Base-by-base conservation (phyloP, 1,284 basidiomycete genomes). In the Heterobasidion parviporum region DNA sequence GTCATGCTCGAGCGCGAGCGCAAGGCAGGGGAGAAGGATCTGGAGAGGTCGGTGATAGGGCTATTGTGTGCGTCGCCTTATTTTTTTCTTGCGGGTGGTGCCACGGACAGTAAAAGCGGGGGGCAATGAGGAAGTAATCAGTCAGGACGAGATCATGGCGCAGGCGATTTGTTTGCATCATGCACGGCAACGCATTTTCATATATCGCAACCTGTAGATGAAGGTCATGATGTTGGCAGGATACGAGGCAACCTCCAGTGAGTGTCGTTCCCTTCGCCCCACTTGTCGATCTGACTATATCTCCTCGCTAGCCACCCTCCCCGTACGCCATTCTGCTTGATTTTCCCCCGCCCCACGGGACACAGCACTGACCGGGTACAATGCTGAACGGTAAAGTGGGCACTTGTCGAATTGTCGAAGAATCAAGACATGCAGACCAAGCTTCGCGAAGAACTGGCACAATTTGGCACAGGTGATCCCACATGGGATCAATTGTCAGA, bases 181-280 rank as follows among this genome's bases (percentile, higher is more conserved):
- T 15, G 6, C 15, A 3, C 38, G n/a, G 38, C 38, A 41, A 10
- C 38, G 38, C n/a, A n/a, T 10, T 18, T 38, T 8, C 0, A 10
- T 10, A 78, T 10, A 50, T 54, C 18, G 16, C 35, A 12, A 7
- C 18, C 10, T 15, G 6, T 41, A 70, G 68, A 70, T 74, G 70
- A 74, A 70, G 51, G 60, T 69, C 0, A 59, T 75, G 15, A 63
- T 75, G 20, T 18, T 74, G 35, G 74, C 71, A 2, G 74, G 75
- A 8, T 74, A 74, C 52, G 74, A 75, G 55, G 76, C 74, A 1
- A 74, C 72, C 2, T 71, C 74, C 3, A 69, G 74, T 75, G 48
- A 55, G 71, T 63, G 10, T 33, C 49, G 38, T 41, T 41, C 12
- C n/a, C 8, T 15, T 50, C 33, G 6, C 15, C 14, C 20, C 8